Percentiles rank a stretch among this genome's conserved stretches.
Evolutionary conservation across 202 grass and related monocot genomes (phyloP).

Genomic region (Thinopyrum obtusiflorum): DNA sequence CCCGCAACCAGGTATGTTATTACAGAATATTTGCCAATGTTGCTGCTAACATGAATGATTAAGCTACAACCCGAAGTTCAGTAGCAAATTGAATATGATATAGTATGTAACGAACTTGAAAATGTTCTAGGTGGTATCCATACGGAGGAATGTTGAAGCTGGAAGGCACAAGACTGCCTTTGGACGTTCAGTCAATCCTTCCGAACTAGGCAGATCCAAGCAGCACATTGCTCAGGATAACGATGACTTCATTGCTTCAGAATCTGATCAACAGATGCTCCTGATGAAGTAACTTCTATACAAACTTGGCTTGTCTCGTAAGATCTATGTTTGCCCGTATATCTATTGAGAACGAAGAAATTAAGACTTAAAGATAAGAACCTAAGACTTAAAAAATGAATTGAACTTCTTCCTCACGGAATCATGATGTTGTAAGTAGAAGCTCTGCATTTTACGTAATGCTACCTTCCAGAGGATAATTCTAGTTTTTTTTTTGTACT

Average conservation of each 20-base stretch:
- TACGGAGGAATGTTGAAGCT: constrained; percentile 71
- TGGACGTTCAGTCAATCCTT: constrained; percentile 44
- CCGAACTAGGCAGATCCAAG: constrained; percentile 58
- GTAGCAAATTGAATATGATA: not conserved
- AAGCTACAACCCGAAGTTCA: not conserved
- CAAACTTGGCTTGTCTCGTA: not conserved
- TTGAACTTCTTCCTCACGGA: not conserved
- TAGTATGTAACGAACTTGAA: constrained; percentile 24
- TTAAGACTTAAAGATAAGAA: not conserved
- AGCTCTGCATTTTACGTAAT: not conserved
- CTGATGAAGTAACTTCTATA: constrained; percentile 67
- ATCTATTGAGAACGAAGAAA: not conserved
- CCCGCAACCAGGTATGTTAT: constrained; percentile 58
- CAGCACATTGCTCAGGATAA: constrained; percentile 50
- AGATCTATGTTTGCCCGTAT: not conserved
- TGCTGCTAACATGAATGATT: not conserved
- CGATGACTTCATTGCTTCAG: constrained; percentile 90
- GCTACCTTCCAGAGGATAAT: not conserved
- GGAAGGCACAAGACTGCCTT: constrained; percentile 50
- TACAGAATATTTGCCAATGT: not conserved
- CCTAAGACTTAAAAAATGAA: not conserved
- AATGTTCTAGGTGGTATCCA: constrained; percentile 51
- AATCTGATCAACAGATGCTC: constrained; percentile 94
- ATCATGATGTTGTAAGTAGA: not conserved
- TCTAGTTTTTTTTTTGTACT: not conserved